Percentiles rank a stretch among this genome's conserved stretches.
Conservation (phyloP, 495 filamentous ascomycete genomes). For the Penicillium diatomitis region DNA sequence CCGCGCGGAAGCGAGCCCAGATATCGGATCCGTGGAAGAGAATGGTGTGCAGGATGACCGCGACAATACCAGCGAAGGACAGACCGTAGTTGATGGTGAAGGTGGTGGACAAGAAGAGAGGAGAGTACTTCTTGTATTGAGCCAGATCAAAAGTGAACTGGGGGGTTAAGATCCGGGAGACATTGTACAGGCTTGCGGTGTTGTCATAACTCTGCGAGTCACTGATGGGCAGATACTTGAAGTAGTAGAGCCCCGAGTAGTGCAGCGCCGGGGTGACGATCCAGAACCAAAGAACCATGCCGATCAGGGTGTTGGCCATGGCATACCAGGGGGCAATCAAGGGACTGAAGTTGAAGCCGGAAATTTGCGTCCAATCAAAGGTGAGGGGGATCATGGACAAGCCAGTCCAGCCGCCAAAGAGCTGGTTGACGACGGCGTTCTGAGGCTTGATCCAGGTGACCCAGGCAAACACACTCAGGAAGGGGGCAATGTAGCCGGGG, state of each 20-base stretch:
- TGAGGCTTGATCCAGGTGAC: slow-evolving; percentile 44
- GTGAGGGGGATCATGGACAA: slow-evolving; percentile 54
- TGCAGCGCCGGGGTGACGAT: slow-evolving; percentile 44
- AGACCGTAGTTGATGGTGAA: slow-evolving; percentile 51
- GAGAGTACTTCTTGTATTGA: slow-evolving; percentile 49
- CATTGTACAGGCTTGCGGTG: slow-evolving; percentile 41
- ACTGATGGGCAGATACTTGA: slow-evolving; percentile 46
- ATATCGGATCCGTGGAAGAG: slow-evolving; percentile 50
- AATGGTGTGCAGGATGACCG: slow-evolving; percentile 44
- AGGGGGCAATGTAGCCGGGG: slow-evolving; percentile 38
- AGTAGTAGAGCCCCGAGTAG: slow-evolving; percentile 42
- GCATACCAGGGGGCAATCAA: slow-evolving; percentile 63
- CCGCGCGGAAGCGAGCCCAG: slow-evolving; percentile 37
- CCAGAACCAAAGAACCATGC: slow-evolving; percentile 44
- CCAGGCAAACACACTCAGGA: slow-evolving; percentile 39
- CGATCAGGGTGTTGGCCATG: slow-evolving; percentile 48
- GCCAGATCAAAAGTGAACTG: slow-evolving; percentile 44
- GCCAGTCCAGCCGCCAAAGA: slow-evolving; percentile 53
- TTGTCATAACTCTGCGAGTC: slow-evolving; percentile 51
- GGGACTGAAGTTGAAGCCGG: slow-evolving; percentile 56
- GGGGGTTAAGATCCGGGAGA: slow-evolving; percentile 42
- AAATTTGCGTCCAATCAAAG: slow-evolving; percentile 62
- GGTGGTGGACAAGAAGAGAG: slow-evolving; percentile 52
- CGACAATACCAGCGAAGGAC: slow-evolving; percentile 49
- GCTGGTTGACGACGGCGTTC: slow-evolving; percentile 42